Evolutionary conservation across 2,329 filamentous ascomycete species (phyloP), one percentile per base, ranked within the genome.

Genomic region (Dothidotthia symphoricarpi): DNA sequence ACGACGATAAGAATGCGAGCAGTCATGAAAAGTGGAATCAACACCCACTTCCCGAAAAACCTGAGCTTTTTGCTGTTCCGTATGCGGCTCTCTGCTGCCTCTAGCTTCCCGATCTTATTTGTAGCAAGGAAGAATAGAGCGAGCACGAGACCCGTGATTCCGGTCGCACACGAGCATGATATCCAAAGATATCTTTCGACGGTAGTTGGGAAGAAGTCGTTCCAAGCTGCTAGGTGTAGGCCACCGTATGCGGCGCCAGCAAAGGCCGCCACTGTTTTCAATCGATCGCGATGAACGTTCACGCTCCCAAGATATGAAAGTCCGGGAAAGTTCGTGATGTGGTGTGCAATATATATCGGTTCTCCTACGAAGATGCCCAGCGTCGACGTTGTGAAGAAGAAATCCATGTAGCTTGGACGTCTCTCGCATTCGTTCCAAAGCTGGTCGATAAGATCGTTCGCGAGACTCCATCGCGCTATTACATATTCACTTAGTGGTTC

Each of bases 161-260:
- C 49, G 10, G 59, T 56, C 5, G 52, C 50, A 4, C 56, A 28
- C 3, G 58, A 45, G 24, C 53, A 52, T 4, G 39, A 28, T 10
- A 56, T 53, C 61, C 61, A 64, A 10, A 63, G 34, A 32, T 43
- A 46, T 3, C 42, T 41, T 41, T 64, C 59, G 0, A 37, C 31
- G 2, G 24, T 13, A 0, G 54, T 51, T 10, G 61, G 57, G 16
- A 63, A 64, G 29, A 36, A 48, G 16, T 54, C 50, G 35, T 59
- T 49, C 59, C 58, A 64, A 2, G 58, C 59, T 3, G 57, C 44
- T 5, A 58, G 43, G 36, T 64, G 61, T 6, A 64, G 41, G 10
- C 43, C 58, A 13, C 57, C 54, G 35, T 59, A 64, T 8, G 45
- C 51, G 19, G 57, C 43, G 16, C 41, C 53, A 10, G 55, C 52